These are phyloP conservation scores for Thraustochytrium sp. DNA, from an alignment of 352 stramenopile genomes.

Conservation along the genomic window DNA sequence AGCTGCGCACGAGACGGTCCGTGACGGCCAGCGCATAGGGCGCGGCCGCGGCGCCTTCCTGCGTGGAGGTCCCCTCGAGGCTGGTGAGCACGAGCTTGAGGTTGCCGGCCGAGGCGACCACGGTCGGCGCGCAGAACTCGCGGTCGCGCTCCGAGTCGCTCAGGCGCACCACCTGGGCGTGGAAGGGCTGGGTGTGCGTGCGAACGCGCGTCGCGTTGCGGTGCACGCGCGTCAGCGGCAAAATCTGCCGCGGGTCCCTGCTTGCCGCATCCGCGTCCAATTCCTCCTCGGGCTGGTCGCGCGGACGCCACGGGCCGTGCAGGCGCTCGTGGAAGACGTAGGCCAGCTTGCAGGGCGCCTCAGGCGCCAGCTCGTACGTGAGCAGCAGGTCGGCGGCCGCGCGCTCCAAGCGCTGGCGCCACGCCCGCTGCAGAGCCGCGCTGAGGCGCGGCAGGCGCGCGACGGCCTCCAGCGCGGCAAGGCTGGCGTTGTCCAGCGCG, in stretches of 20 bases:
- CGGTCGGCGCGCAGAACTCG: background rate
- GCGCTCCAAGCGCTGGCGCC: background rate
- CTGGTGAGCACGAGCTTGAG: background rate
- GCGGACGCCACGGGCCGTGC: background rate
- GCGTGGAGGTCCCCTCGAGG: background rate
- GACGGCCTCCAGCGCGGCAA: background rate
- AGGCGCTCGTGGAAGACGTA: background rate
- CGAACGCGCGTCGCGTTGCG: background rate
- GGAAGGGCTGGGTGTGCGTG: background rate
- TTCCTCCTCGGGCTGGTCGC: too few relatives aligned
- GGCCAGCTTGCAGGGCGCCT: background rate
- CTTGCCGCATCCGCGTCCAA: background rate
- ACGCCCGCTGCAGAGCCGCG: background rate
- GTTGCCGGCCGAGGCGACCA: background rate
- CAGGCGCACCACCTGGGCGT: background rate
- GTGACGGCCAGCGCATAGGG: background rate
- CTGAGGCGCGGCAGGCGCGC: background rate
- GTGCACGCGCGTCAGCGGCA: background rate
- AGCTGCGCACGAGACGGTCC: background rate
- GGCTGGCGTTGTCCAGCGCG: background rate
- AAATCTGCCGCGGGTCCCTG: background rate
- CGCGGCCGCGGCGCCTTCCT: background rate
- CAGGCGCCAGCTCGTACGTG: background rate
- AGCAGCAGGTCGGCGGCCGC: background rate
- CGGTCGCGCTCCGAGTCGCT: conserved; percentile 17